A percentile compares a stretch with the other conserved stretches of the same genome.
These are phyloP conservation scores for Nepenthes alata DNA, from an alignment of 179 eudicot genomes.

Conservation along the genomic window DNA sequence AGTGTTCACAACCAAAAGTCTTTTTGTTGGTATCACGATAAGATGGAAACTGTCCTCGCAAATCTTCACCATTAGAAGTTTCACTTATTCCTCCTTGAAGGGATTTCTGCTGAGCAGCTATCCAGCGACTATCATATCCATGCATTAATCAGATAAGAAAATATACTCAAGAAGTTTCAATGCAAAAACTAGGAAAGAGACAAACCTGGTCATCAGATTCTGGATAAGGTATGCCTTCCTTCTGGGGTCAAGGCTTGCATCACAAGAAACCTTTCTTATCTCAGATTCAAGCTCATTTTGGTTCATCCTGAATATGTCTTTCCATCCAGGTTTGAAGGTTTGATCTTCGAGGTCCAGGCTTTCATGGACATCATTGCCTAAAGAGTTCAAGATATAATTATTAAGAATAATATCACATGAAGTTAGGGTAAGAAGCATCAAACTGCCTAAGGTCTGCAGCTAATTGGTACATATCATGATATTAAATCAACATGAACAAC, in stretches of 20 bases:
- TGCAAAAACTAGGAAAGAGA: constrained; percentile 9
- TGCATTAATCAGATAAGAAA: constrained; percentile 8
- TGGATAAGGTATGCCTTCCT: constrained; percentile 86
- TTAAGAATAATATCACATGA: background rate
- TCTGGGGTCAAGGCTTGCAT: constrained; percentile 87
- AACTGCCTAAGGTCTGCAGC: background rate
- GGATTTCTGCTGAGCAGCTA: constrained; percentile 86
- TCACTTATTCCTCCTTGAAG: constrained; percentile 42
- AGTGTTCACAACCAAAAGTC: constrained; percentile 71
- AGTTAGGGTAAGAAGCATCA: background rate
- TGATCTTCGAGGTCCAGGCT: constrained; percentile 49
- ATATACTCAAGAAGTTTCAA: background rate
- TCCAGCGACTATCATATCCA: constrained; percentile 60
- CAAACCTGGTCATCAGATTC: constrained; percentile 86
- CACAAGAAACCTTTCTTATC: constrained; percentile 89
- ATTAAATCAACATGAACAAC: background rate
- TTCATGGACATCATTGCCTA: constrained; percentile 50
- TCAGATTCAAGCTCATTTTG: constrained; percentile 95
- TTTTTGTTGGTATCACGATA: constrained; percentile 55
- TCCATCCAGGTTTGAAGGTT: constrained; percentile 98
- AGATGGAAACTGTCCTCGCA: constrained; percentile 53
- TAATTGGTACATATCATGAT: too few relatives aligned
- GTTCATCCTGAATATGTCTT: constrained; percentile 93
- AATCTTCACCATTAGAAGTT: constrained; percentile 38
- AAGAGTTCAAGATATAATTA: constrained; percentile 1